A percentile compares a stretch with the other conserved stretches of the same genome.
These are phyloP conservation scores for Verticillium zaregamsianum DNA, from an alignment of 2,329 filamentous ascomycete genomes.

Conservation along the genomic window DNA sequence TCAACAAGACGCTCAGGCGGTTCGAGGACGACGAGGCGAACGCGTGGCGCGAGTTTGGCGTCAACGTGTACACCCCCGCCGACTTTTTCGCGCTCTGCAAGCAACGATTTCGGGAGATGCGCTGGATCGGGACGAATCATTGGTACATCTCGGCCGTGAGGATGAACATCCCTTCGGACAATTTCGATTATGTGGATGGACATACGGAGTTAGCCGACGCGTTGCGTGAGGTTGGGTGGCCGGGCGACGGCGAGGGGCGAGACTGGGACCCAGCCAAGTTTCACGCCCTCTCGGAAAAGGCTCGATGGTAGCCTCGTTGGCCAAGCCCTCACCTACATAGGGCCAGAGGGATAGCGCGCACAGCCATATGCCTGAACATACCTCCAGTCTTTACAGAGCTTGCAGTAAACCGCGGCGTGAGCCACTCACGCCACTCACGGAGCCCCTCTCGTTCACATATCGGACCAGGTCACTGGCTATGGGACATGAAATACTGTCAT, in stretches of 20 bases:
- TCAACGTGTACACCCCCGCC: conserved; percentile 8
- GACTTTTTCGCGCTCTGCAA: conserved; percentile 11
- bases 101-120: conserved; percentile 7
- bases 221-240: conserved; percentile 10
- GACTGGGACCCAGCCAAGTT: conserved; percentile 2
- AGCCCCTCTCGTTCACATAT: too few relatives aligned
- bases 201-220: conserved; percentile 1
- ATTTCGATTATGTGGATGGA: background rate
- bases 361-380: background rate
- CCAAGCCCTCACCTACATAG: background rate
- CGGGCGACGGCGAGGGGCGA: conserved; percentile 7
- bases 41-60: background rate
- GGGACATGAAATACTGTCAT: too few relatives aligned
- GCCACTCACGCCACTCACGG: too few relatives aligned
- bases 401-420: too few relatives aligned
- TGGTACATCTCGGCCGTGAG: background rate
- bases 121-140: conserved; percentile 6
- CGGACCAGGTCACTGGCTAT: too few relatives aligned
- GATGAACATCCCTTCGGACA: background rate
- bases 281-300: background rate
- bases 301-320: background rate
- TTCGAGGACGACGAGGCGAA: conserved; percentile 1
- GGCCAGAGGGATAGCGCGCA: background rate
- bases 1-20: conserved; percentile 1
- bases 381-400: too few relatives aligned